Percentiles rank a stretch among this genome's conserved stretches.
Conservation (phyloP, 2,329 filamentous ascomycete genomes). For the Westerdykella sp. region DNA sequence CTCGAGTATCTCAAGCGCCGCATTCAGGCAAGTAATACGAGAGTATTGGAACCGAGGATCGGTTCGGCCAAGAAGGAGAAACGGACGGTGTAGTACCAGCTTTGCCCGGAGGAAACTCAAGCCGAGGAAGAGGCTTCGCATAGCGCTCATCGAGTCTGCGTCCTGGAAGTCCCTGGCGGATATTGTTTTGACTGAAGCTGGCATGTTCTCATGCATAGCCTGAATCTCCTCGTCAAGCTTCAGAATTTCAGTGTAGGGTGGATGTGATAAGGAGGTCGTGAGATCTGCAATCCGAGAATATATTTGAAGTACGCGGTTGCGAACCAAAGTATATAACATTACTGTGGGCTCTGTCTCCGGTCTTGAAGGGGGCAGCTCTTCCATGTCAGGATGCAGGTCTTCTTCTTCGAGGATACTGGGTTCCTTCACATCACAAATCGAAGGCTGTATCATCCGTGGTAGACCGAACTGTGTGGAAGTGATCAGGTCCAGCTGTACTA, state of each 20-base stretch:
- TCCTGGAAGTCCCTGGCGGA: conserved; percentile 10
- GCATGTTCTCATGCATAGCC: conserved; percentile 17
- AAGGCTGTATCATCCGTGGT: conserved; percentile 34
- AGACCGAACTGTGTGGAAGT: conserved; percentile 36
- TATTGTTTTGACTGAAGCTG: conserved; percentile 12
- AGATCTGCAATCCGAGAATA: conserved; percentile 27
- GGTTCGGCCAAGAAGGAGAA: conserved; percentile 29
- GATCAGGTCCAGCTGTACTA: conserved; percentile 36
- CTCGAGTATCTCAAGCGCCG: conserved; percentile 40
- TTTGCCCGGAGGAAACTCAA: conserved; percentile 29
- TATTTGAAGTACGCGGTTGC: conserved; percentile 18
- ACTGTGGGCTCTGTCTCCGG: conserved; percentile 23
- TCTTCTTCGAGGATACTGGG: conserved; percentile 39
- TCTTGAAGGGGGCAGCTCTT: conserved; percentile 24
- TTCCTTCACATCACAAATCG: conserved; percentile 35
- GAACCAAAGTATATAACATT: conserved; percentile 21
- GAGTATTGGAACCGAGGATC: conserved; percentile 38
- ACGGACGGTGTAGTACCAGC: conserved; percentile 35
- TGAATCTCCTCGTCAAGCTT: conserved; percentile 22
- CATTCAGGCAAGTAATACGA: conserved; percentile 40
- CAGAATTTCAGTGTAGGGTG: conserved; percentile 25
- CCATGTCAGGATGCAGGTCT: conserved; percentile 36
- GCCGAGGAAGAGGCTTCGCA: conserved; percentile 27
- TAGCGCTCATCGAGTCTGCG: conserved; percentile 9
- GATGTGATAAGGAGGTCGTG: conserved; percentile 19